Base-by-base conservation (phyloP, 2,329 filamentous ascomycete species). In the Sodiomyces alkalinus region DNA sequence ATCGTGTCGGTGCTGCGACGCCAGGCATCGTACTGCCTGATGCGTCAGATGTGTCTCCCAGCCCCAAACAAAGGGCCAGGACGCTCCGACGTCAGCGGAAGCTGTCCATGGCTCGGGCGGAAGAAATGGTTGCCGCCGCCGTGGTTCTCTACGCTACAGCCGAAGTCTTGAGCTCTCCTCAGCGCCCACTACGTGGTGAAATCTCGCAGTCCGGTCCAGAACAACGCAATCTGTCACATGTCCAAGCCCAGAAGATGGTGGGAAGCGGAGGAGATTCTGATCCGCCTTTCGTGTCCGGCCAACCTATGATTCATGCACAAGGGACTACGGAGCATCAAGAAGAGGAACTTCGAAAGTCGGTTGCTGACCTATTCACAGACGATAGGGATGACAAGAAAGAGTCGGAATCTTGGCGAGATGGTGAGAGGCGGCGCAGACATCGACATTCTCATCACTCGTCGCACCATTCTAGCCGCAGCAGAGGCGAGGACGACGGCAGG, bases 321-420 rank as follows among this genome's bases (percentile, higher is more conserved):
- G n/a, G n/a, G n/a, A n/a, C n/a, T n/a, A 22, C 7, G 7, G 14
- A 11, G n/a, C 9, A 44, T 42, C 40, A 40, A 47, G 48, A 55
- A 37, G 44, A 49, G 39, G 53, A 52, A 42, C 47, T 58, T 52
- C 45, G 49, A 44, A 48, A 51, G 48, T 53, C 55, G 49, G 55
- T 60, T 60, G 55, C 65, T 70, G 60, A 70, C 64, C 55, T 60
- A 46, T 62, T 55, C 50, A 53, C 55, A 69, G 64, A 65, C 51
- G 60, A 63, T 39, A 61, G 49, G 31, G 39, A 33, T 26, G 40
- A 45, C 28, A 40, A 46, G 26, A 36, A 36, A 37, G 31, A 39
- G 33, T 31, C 40, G 36, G 39, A 43, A 33, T 37, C 43, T 19
- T 35, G 39, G 7, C 41, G 28, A 32, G 54, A 57, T 25, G 43